Evolutionary conservation across 768 basidiomycete species (phyloP).

Genomic region (Trametes gibbosa): DNA sequence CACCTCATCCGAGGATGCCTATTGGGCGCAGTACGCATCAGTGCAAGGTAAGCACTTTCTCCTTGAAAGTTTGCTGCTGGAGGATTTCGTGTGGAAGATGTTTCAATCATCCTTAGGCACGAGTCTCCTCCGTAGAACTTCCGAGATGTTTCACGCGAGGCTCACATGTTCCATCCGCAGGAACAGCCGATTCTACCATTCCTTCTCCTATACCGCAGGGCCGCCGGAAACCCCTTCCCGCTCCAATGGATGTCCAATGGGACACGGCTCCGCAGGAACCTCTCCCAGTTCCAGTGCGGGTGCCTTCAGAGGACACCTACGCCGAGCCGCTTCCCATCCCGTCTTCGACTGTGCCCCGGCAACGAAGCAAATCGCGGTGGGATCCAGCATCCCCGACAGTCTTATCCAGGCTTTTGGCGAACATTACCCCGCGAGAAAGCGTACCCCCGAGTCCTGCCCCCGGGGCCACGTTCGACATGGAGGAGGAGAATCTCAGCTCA

Average conservation of each 20-base stretch:
- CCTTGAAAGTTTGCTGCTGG: background rate
- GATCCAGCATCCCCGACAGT: conserved; percentile 32
- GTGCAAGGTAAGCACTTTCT: conserved; percentile 56
- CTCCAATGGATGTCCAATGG: conserved; percentile 18
- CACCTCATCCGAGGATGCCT: conserved; percentile 52
- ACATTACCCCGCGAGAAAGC: conserved; percentile 28
- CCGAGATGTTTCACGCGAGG: background rate
- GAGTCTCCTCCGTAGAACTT: background rate
- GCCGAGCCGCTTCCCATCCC: conserved; percentile 26
- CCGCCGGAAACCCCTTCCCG: conserved; percentile 28
- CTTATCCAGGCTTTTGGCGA: conserved; percentile 27
- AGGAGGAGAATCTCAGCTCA: conserved; percentile 12
- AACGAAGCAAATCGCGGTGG: conserved; percentile 19
- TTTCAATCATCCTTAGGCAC: background rate
- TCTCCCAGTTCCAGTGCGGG: conserved; percentile 24
- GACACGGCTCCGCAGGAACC: conserved; percentile 23
- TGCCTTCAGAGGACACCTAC: conserved; percentile 12
- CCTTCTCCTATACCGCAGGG: conserved; percentile 45
- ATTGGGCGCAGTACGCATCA: conserved; percentile 72
- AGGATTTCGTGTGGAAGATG: background rate
- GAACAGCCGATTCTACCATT: conserved; percentile 69
- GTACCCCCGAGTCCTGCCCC: conserved; percentile 17
- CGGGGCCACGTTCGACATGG: conserved; percentile 5
- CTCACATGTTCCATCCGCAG: conserved; percentile 33
- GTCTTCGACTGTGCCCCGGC: conserved; percentile 15